Evolutionary conservation across 257 asterid genomes (phyloP).

Genomic region (Perilla frutescens): DNA sequence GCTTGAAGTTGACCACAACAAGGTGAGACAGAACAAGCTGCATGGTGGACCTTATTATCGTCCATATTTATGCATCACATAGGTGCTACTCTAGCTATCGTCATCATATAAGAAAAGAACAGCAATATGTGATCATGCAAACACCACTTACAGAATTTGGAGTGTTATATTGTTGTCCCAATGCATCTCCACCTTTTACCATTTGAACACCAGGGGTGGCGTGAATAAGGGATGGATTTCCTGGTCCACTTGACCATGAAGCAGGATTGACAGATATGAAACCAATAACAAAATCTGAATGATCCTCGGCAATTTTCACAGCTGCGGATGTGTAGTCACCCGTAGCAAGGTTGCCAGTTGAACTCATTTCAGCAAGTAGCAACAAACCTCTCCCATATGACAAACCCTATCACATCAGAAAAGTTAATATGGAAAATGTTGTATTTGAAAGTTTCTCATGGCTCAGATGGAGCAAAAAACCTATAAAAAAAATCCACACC

Average conservation of each 20-base stretch:
- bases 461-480: slow-evolving; percentile 1
- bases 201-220: slow-evolving; percentile 95
- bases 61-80: too few species aligned
- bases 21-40: too few species aligned
- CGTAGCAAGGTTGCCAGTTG: slow-evolving; percentile 82
- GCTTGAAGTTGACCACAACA: too few species aligned
- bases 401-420: slow-evolving; percentile 62
- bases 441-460: slow-evolving; percentile 2
- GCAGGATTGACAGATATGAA: slow-evolving; percentile 94
- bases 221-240: slow-evolving; percentile 72
- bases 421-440: slow-evolving; percentile 24
- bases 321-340: slow-evolving; percentile 93
- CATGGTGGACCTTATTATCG: too few species aligned
- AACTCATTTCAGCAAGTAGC: slow-evolving; percentile 97
- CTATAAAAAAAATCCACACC: slow-evolving; percentile 44
- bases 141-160: slow-evolving; percentile 74
- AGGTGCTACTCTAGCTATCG: too few species aligned
- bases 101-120: not conserved
- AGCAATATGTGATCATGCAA: not conserved
- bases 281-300: slow-evolving; percentile 89
- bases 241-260: slow-evolving; percentile 85
- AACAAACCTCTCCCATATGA: slow-evolving; percentile 80
- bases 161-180: slow-evolving; percentile 92
- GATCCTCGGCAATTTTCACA: slow-evolving; percentile 81
- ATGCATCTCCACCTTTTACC: slow-evolving; percentile 86